Evolutionary conservation across 169 alveolate species (phyloP).

Genomic region (Toxoplasma gondii): DNA sequence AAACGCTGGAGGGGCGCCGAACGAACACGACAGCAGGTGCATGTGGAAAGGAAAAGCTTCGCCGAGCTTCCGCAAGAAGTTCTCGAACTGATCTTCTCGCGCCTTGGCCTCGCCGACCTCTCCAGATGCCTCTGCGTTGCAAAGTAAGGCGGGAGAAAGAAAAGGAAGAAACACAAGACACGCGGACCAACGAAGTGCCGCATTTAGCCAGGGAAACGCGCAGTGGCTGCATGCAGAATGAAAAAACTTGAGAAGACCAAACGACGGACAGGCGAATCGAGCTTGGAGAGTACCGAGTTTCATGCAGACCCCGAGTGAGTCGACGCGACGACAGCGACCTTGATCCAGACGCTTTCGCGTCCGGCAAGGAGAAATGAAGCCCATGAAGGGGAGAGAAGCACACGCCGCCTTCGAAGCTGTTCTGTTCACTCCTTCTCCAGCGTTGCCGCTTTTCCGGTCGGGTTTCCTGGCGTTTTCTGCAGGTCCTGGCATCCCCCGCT

Average conservation of each 20-base stretch:
- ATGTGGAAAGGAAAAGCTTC: not conserved
- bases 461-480: no score
- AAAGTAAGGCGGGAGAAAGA: not conserved
- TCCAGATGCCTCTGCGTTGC: constrained; percentile 12
- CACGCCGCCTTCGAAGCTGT: not conserved
- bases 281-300: no score
- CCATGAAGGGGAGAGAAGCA: not conserved
- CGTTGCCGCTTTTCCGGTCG: no score
- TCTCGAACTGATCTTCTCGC: not conserved
- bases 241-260: no score
- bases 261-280: no score
- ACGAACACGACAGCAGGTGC: not conserved
- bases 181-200: not conserved
- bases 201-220: no score
- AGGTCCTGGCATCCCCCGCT: constrained; percentile 2
- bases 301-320: no score
- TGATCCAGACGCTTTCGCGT: no score
- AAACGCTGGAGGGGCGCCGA: not conserved
- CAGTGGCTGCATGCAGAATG: no score
- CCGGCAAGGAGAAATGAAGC: no score
- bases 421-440: no score
- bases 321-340: no score
- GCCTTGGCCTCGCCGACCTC: not conserved
- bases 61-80: not conserved
- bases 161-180: not conserved